Percentiles rank a stretch among this genome's conserved stretches.
These are phyloP conservation scores for Trametes meyenii DNA, from an alignment of 768 basidiomycete genomes.

Conservation along the genomic window DNA sequence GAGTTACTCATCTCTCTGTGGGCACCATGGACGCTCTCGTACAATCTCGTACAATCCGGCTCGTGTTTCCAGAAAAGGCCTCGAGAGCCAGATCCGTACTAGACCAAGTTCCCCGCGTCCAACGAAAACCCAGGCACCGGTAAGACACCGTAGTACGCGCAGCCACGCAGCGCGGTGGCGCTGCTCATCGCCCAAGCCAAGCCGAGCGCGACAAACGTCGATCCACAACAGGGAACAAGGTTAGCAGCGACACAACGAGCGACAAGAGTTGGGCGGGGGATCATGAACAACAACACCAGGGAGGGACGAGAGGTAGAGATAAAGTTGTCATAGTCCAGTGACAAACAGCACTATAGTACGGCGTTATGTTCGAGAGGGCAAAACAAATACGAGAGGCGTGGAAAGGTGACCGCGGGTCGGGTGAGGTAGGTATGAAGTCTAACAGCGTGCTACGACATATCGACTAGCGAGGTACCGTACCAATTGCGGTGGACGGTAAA, in stretches of 20 bases:
- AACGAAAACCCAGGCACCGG: too few species aligned
- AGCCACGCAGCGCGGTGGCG: too few species aligned
- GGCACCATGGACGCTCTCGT: too few species aligned
- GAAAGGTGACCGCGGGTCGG: not conserved
- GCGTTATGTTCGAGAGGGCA: slow-evolving; percentile 14
- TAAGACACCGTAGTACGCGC: too few species aligned
- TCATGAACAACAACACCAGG: slow-evolving; percentile 5
- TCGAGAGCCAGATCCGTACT: too few species aligned
- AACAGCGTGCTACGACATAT: not conserved
- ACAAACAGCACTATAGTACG: slow-evolving; percentile 7
- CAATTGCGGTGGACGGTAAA: not conserved
- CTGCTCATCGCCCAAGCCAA: not conserved
- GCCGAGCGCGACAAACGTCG: not conserved
- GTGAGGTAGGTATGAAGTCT: slow-evolving; percentile 4
- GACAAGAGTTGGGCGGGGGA: not conserved
- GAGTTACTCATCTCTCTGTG: too few species aligned
- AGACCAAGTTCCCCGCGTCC: too few species aligned
- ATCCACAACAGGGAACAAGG: not conserved
- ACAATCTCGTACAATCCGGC: too few species aligned
- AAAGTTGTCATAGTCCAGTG: slow-evolving; percentile 19
- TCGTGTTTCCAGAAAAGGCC: too few species aligned
- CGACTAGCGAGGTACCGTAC: slow-evolving; percentile 3
- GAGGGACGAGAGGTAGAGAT: not conserved
- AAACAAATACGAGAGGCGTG: slow-evolving; percentile 6
- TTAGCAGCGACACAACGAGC: slow-evolving; percentile 12